Evolutionary conservation across 1,139 yeast genomes (phyloP), one percentile per base, ranked within the genome.

Genomic region (Pichia cactophila): DNA sequence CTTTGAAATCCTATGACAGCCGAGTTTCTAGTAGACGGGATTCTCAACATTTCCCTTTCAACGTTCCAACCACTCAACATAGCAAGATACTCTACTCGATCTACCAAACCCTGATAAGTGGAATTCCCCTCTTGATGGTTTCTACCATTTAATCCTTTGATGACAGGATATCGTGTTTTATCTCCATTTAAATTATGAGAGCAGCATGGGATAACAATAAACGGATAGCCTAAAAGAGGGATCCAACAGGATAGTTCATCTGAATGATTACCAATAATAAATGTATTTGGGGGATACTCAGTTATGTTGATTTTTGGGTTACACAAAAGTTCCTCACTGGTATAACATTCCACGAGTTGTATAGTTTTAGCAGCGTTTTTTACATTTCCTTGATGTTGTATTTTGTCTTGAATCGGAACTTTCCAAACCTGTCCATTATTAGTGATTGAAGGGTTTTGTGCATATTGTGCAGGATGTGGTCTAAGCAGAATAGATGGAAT

Each of bases 171-270:
- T 57, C 97, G 71, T 8, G 76, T 72, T 58, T 81, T 81, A 26
- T 81, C 80, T 3, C 97, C 98, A 12, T 83, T 77, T 40, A 90
- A 72, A 1, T 86, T 79, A 65, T 92, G 96, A 0, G 97, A 88
- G 64, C 98, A 92, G 64, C 98, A 92, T 3, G 98, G 97, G 41
- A 92, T 86, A 8, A 89, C 96, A 70, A 90, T 72, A 62, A 88
- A 92, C 3, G 97, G 96, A 56, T 74, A 79, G 0, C 90, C 94
- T 17, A 92, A 69, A 12, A 92, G 68, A 1, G 98, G 98, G 31
- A 90, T 81, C 97, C 97, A 92, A 56, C 96, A 86, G 0, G 97
- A 90, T 51, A 92, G 73, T 63, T 92, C 97, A 64, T 92, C 98
- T 0, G 96, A 86, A 61, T 92, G 98, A 62, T 92, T 92, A 1